phyloP scores from a whole-genome alignment of 805 yeast genomes.

The Pichia nakasei region DNA sequence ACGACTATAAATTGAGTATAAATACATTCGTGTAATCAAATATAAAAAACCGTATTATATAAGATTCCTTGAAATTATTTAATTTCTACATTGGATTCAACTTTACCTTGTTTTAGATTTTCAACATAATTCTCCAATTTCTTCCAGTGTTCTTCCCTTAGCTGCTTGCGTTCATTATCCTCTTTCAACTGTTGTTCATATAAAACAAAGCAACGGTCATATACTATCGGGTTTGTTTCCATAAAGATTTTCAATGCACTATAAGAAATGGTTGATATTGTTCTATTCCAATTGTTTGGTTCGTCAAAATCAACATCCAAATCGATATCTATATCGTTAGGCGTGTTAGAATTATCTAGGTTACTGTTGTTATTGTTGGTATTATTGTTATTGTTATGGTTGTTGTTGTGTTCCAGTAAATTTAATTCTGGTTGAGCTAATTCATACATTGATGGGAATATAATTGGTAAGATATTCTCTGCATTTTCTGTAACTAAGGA shows the following conservation, averaged over 20 bases:
- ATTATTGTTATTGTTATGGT: slow-evolving; percentile 11
- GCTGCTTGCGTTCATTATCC: slow-evolving; percentile 52
- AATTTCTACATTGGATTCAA: slow-evolving; percentile 52
- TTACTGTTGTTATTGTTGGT: slow-evolving; percentile 16
- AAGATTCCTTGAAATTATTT: too few relatives aligned
- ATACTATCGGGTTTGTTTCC: slow-evolving; percentile 85
- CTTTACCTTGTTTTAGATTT: slow-evolving; percentile 22
- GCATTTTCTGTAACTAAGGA: slow-evolving; percentile 87
- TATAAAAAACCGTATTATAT: too few relatives aligned
- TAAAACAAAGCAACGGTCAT: slow-evolving; percentile 85
- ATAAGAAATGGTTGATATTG: slow-evolving; percentile 84
- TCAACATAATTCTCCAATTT: slow-evolving; percentile 54
- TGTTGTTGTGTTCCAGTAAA: slow-evolving; percentile 23
- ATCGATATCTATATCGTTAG: neutral
- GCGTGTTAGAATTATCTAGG: slow-evolving; percentile 3
- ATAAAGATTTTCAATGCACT: slow-evolving; percentile 85
- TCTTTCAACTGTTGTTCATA: slow-evolving; percentile 75
- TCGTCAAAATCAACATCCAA: slow-evolving; percentile 34
- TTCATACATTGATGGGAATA: slow-evolving; percentile 85
- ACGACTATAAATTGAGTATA: too few relatives aligned
- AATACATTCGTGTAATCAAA: too few relatives aligned
- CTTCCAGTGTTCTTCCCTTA: slow-evolving; percentile 64
- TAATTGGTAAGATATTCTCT: slow-evolving; percentile 84
- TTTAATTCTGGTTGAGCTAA: slow-evolving; percentile 42
- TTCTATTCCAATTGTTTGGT: slow-evolving; percentile 77